These are phyloP conservation scores for Candida jianshihensis DNA, from an alignment of 805 yeast species.

Conservation along the genomic window DNA sequence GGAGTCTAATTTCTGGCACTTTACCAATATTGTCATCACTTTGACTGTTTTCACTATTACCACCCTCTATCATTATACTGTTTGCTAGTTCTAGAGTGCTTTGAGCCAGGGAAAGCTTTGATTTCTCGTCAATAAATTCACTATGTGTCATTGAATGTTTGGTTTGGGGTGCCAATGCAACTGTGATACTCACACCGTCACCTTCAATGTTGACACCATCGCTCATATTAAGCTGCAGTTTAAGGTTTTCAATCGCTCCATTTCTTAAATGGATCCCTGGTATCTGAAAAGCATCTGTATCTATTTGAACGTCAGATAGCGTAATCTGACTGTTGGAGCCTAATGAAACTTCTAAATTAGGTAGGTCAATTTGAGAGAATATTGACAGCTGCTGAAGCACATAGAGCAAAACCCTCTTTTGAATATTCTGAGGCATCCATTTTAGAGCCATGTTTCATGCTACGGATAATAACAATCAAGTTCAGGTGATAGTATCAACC, in stretches of 20 bases:
- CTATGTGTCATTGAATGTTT: conserved; percentile 9
- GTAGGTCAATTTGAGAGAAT: conserved; percentile 75
- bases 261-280: conserved; percentile 59
- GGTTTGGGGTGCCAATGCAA: conserved; percentile 25
- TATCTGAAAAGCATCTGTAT: conserved; percentile 58
- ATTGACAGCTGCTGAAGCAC: conserved; percentile 74
- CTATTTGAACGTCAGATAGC: conserved; percentile 59
- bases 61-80: conserved; percentile 28
- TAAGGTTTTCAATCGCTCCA: conserved; percentile 52
- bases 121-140: conserved; percentile 19
- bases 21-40: conserved; percentile 14
- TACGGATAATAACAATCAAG: no score
- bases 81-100: conserved; percentile 72
- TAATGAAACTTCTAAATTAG: conserved; percentile 74
- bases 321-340: conserved; percentile 47
- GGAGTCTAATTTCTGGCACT: conserved; percentile 8
- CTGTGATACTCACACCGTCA: conserved; percentile 43
- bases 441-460: conserved; percentile 19
- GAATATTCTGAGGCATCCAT: conserved; percentile 85
- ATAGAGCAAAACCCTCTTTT: conserved; percentile 72
- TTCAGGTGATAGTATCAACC: no score
- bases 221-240: conserved; percentile 53
- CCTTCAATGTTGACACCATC: conserved; percentile 66
- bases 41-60: conserved; percentile 8
- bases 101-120: conserved; percentile 51